Evolutionary conservation across 768 basidiomycete species (phyloP), one percentile per base, ranked within the genome.

Genomic region (Phylloporus sp.): DNA sequence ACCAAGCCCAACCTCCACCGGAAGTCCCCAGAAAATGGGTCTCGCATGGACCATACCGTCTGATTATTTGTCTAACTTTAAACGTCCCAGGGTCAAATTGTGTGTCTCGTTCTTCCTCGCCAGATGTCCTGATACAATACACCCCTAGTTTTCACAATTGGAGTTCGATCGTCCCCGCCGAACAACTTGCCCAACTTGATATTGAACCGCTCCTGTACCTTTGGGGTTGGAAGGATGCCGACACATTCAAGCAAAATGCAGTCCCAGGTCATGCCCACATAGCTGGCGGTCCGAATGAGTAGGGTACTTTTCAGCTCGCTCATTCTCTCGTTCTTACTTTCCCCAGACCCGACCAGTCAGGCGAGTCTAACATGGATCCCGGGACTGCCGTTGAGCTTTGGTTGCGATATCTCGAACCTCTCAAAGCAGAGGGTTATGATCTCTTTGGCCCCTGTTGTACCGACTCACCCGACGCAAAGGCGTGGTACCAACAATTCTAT

Each of bases 211-310:
- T 85, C 20, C 86, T 87, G 85, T n/a, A n/a, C n/a, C 66, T 90
- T 1, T 92, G 88, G 88, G 84, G 86, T 52, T 47, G 51, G 0
- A 69, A 77, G 15, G 72, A 84, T 44, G 54, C 28, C 39, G 6
- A 4, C 70, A 74, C 3, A 1, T 86, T 87, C 65, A 55, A 71
- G 51, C 59, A 59, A 0, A 50, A 65, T 31, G 78, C 83, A 22
- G 65, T 73, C 39, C 36, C 60, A n/a, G 81, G 80, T 28, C 81
- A 84, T 59, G 78, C 82, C 47, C 59, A 69, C 22, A 60, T 61
- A 47, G 80, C 75, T 35, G 57, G 87, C 20, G 86, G 82, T 47
- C 69, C 78, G 64, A 97, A 95, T 61, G 93, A 93, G 92, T 91
- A n/a, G 52, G 11, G 82, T 55, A 20, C 38, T 45, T 5, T 15